Evolutionary conservation across 2,329 filamentous ascomycete genomes (phyloP).

Genomic region (Ophiosphaerella narmari): DNA sequence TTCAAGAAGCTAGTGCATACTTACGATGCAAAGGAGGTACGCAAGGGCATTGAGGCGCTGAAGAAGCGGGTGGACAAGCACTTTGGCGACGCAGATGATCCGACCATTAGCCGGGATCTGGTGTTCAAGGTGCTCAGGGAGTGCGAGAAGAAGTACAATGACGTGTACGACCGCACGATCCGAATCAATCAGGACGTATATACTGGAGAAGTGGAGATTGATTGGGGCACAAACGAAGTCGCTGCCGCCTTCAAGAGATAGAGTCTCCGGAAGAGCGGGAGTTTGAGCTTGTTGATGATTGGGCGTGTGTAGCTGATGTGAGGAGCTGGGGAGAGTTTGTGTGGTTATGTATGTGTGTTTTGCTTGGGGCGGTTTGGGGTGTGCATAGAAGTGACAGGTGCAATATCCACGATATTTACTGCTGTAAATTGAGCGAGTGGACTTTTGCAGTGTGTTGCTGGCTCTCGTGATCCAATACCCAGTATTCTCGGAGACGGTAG

Average conservation of each 20-base stretch:
- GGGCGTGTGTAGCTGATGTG: slow-evolving; percentile 6
- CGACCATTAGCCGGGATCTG: slow-evolving; percentile 63
- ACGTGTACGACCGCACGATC: slow-evolving; percentile 56
- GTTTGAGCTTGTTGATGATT: slow-evolving; percentile 12
- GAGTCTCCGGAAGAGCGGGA: slow-evolving; percentile 21
- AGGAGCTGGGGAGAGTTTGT: not conserved
- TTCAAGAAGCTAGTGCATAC: slow-evolving; percentile 85
- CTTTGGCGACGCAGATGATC: slow-evolving; percentile 86
- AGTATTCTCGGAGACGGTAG: too few species aligned
- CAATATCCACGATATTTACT: too few species aligned
- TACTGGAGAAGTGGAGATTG: slow-evolving; percentile 51
- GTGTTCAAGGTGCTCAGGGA: slow-evolving; percentile 64
- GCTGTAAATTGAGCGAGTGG: too few species aligned
- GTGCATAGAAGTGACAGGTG: too few species aligned
- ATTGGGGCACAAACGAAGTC: slow-evolving; percentile 40
- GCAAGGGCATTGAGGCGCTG: slow-evolving; percentile 86
- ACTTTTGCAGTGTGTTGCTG: too few species aligned
- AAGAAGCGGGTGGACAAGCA: slow-evolving; percentile 96
- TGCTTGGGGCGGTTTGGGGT: not conserved
- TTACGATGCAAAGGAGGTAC: slow-evolving; percentile 83
- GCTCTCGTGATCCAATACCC: too few species aligned
- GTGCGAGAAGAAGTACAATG: slow-evolving; percentile 62
- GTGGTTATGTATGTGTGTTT: not conserved
- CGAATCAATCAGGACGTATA: slow-evolving; percentile 51
- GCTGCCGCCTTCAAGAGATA: slow-evolving; percentile 37